A percentile compares a stretch with the other conserved stretches of the same genome.
phyloP scores from a whole-genome alignment of 306 rosid species.

The Vigna reflexopilosa region DNA sequence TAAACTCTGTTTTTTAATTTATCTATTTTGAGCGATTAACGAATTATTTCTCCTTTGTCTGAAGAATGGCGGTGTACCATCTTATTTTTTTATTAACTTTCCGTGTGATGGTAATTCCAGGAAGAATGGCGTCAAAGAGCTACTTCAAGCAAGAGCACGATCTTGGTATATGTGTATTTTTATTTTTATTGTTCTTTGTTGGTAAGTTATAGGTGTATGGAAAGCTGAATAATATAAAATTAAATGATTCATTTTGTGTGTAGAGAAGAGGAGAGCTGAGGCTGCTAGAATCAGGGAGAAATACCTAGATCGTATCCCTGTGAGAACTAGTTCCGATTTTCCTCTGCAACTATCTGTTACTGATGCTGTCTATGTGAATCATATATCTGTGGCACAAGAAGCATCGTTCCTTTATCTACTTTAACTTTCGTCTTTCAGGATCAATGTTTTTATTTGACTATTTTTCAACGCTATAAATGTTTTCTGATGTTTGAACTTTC shows the following conservation, averaged over 20 bases:
- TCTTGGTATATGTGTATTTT: conserved; percentile 60
- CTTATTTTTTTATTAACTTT: conserved; percentile 36
- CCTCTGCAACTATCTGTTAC: conserved; percentile 6
- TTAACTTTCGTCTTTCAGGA: not conserved
- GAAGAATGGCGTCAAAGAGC: conserved; percentile 89
- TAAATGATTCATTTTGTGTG: conserved; percentile 37
- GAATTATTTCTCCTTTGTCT: not conserved
- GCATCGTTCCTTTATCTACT: conserved; percentile 20
- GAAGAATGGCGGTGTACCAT: conserved; percentile 9
- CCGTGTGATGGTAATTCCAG: conserved; percentile 57
- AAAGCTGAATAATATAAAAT: conserved; percentile 13
- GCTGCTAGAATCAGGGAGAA: conserved; percentile 94
- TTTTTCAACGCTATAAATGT: not conserved
- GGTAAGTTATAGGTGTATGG: conserved; percentile 13
- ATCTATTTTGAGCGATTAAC: conserved; percentile 9
- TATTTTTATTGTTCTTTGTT: not conserved
- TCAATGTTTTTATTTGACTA: conserved; percentile 2
- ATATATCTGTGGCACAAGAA: conserved; percentile 5
- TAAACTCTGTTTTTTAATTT: not conserved
- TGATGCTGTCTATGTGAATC: conserved; percentile 23
- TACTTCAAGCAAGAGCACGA: conserved; percentile 98
- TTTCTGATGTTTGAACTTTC: not conserved
- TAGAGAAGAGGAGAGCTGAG: conserved; percentile 93
- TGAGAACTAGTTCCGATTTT: conserved; percentile 50
- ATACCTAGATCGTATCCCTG: conserved; percentile 94